Percentiles rank a stretch among this genome's conserved stretches.
Evolutionary conservation across 2,329 filamentous ascomycete species (phyloP).

Genomic region (Fusarium camptoceras): DNA sequence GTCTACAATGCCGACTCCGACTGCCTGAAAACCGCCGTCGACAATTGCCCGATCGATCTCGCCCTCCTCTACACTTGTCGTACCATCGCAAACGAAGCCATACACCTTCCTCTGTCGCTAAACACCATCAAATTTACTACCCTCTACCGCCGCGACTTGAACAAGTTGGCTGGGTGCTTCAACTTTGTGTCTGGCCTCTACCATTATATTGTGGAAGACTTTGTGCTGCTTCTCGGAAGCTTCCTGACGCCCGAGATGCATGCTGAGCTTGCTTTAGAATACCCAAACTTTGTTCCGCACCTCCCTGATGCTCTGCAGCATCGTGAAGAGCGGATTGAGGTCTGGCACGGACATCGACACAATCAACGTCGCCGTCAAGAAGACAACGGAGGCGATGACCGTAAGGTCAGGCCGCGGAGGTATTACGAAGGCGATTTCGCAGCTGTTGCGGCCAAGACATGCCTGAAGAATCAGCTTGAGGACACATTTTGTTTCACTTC

Average conservation of each 20-base stretch:
- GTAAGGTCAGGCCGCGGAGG: no score
- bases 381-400: no score
- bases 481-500: no score
- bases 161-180: not conserved
- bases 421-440: no score
- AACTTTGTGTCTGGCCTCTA: not conserved
- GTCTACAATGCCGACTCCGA: constrained; percentile 1
- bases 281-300: not conserved
- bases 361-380: not conserved
- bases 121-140: constrained; percentile 24
- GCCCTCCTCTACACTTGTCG: constrained; percentile 24
- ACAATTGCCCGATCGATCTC: constrained; percentile 10
- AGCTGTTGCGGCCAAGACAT: no score
- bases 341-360: not conserved
- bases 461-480: no score
- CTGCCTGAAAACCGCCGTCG: constrained; percentile 5
- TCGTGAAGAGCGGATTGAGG: not conserved
- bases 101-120: not conserved
- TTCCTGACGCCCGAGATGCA: constrained; percentile 8
- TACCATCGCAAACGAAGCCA: constrained; percentile 3
- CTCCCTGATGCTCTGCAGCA: not conserved
- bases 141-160: not conserved
- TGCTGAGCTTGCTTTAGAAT: not conserved
- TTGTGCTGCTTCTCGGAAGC: not conserved
- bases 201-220: accelerated